Conservation (phyloP, 2,329 filamentous ascomycete genomes). For the Diaporthe sp. region DNA sequence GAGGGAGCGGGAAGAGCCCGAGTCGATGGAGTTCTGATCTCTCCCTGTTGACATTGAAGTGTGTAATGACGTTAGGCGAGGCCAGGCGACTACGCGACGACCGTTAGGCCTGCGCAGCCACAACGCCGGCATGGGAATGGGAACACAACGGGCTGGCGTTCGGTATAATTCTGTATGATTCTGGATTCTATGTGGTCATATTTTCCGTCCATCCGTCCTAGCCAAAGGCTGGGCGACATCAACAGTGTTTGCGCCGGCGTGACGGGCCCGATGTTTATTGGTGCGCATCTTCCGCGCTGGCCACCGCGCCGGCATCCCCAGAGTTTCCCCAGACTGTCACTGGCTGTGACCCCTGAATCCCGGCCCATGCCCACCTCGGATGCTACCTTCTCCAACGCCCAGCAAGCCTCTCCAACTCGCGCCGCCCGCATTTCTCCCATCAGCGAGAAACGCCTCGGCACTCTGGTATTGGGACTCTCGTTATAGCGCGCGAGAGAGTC, state of each 20-base stretch:
- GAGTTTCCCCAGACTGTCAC: constrained; percentile 38
- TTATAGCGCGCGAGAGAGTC: constrained; percentile 1
- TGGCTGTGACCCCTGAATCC: constrained; percentile 35
- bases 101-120: constrained; percentile 3
- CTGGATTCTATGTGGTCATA: constrained; percentile 37
- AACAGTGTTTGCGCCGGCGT: constrained; percentile 10
- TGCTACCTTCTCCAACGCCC: constrained; percentile 37
- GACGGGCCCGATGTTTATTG: constrained; percentile 34
- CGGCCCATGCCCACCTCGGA: constrained; percentile 17
- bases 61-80: neutral
- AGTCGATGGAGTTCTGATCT: constrained; percentile 66
- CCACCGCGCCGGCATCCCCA: constrained; percentile 27
- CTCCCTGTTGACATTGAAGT: neutral
- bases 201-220: constrained; percentile 39
- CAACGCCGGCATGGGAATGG: neutral
- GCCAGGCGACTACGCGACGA: neutral
- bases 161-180: constrained; percentile 40
- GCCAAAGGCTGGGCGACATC: constrained; percentile 22
- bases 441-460: constrained; percentile 17
- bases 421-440: constrained; percentile 28
- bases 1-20: constrained; percentile 67
- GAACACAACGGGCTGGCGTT: constrained; percentile 10
- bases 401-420: constrained; percentile 3
- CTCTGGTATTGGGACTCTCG: neutral
- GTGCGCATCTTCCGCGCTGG: constrained; percentile 38